A percentile compares a stretch with the other conserved stretches of the same genome.
Conservation (phyloP, 2,329 filamentous ascomycete genomes). For the Colletotrichum limetticola region DNA sequence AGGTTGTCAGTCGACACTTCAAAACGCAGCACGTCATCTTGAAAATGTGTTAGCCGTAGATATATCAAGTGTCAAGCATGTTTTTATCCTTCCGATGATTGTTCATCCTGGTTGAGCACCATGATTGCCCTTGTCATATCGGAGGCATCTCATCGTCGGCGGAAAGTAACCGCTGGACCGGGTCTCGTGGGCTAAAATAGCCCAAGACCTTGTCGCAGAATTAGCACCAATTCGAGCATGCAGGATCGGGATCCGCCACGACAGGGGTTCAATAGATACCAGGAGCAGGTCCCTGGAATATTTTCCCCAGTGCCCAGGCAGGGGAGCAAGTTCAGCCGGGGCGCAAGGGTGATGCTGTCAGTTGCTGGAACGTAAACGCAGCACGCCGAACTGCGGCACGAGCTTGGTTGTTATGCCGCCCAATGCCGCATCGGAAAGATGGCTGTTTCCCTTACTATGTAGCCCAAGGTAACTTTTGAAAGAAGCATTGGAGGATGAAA, state of each 20-base stretch:
- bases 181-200: constrained; percentile 30
- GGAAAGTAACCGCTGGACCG: constrained; percentile 22
- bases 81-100: background rate
- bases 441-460: background rate
- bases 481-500: background rate
- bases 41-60: background rate
- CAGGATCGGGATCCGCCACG: constrained; percentile 21
- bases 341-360: constrained; percentile 21
- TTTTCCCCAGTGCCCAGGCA: constrained; percentile 7
- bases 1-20: background rate
- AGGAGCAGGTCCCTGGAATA: background rate
- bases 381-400: background rate
- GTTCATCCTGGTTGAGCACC: background rate
- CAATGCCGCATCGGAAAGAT: background rate
- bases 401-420: background rate
- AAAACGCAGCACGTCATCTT: background rate
- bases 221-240: constrained; percentile 20
- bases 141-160: constrained; percentile 1
- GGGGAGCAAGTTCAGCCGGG: constrained; percentile 7
- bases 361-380: background rate
- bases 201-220: constrained; percentile 28
- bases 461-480: background rate
- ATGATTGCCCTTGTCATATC: constrained; percentile 11
- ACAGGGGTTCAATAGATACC: constrained; percentile 14
- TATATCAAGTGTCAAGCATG: background rate